Percentiles rank a stretch among this genome's conserved stretches.
Evolutionary conservation across 1,139 yeast species (phyloP).

Genomic region (Blastobotrys buckinghamii): DNA sequence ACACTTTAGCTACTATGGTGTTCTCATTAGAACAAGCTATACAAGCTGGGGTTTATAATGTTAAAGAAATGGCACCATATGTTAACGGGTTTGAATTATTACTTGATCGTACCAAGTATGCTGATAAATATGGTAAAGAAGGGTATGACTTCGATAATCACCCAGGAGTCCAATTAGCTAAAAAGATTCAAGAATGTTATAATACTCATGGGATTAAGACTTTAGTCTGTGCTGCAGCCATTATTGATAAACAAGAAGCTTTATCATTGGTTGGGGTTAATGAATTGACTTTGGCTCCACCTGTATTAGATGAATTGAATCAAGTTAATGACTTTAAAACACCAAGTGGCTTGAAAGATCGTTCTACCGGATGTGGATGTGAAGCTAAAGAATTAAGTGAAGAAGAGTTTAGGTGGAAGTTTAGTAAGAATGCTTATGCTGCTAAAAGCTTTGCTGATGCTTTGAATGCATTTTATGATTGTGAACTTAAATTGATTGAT

Average conservation of each 20-base stretch:
- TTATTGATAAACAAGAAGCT: constrained; percentile 26
- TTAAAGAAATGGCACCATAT: constrained; percentile 32
- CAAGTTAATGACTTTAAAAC: neutral
- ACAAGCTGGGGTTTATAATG: constrained; percentile 21
- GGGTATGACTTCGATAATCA: constrained; percentile 15
- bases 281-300: constrained; percentile 27
- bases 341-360: neutral
- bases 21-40: constrained; percentile 31
- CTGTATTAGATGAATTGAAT: neutral
- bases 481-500: neutral
- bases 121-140: constrained; percentile 19
- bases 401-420: constrained; percentile 1
- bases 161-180: constrained; percentile 26
- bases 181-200: constrained; percentile 32
- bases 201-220: constrained; percentile 29
- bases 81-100: constrained; percentile 27
- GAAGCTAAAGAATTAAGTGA: neutral
- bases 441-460: neutral
- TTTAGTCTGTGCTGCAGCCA: constrained; percentile 30
- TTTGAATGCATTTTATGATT: constrained; percentile 3
- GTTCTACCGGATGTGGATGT: neutral
- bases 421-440: neutral
- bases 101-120: constrained; percentile 21
- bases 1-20: constrained; percentile 31
- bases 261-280: constrained; percentile 31